Conservation (phyloP, 140 eudicot species). For the Anethum foeniculum region DNA sequence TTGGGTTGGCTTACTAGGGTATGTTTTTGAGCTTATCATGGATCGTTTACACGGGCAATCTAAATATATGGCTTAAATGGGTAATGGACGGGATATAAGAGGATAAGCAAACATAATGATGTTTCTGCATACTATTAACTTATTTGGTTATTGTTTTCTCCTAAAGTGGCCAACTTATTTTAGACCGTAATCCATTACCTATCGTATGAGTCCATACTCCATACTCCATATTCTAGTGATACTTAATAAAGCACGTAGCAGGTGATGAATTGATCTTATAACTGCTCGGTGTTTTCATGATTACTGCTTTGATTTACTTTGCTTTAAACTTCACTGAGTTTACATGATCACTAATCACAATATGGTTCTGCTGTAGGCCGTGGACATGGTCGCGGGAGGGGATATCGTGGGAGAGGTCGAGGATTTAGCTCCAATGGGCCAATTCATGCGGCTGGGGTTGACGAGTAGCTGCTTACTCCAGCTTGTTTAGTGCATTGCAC, state of each 20-base stretch:
- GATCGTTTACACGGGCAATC: background rate
- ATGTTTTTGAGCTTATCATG: background rate
- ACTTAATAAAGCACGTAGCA: background rate
- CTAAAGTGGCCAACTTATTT: background rate
- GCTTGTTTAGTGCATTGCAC: conserved; percentile 8
- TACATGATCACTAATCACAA: background rate
- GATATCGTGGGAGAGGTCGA: conserved; percentile 64
- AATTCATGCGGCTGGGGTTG: conserved; percentile 18
- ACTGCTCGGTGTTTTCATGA: background rate
- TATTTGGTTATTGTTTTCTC: background rate
- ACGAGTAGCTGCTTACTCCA: conserved; percentile 20
- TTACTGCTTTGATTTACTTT: background rate
- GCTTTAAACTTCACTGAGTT: conserved; percentile 25
- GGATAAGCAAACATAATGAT: background rate
- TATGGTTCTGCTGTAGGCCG: conserved; percentile 12
- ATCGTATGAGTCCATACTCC: background rate
- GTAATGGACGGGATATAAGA: background rate
- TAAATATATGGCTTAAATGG: background rate
- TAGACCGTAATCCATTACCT: background rate
- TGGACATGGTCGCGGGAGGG: conserved; percentile 82
- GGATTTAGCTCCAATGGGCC: conserved; percentile 59
- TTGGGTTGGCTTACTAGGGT: background rate
- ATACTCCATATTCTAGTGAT: background rate
- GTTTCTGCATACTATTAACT: background rate
- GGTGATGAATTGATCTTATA: background rate